Evolutionary conservation across 352 stramenopile species (phyloP), one percentile per base, ranked within the genome.

Genomic region (Phytophthora tentaculata): DNA sequence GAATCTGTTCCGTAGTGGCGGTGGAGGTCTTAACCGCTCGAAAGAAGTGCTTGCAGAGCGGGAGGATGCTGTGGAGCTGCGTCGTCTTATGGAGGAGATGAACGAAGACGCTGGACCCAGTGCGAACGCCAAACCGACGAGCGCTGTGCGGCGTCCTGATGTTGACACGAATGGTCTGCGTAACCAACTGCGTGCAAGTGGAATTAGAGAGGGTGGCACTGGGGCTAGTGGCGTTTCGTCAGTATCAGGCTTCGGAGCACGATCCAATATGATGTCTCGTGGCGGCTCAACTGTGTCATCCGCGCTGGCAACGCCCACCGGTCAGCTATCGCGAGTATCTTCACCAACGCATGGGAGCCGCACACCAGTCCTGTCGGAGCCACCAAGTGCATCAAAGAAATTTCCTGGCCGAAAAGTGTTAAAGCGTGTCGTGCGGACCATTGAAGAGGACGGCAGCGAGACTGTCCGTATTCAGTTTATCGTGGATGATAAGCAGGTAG

Each of bases 51-150:
- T 93, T 51, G 73, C 73, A 6, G 86, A 95, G 69, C 84, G 88
- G 13, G 88, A 95, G 52, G 88, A 95, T 61, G 84, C 82, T n/a
- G 83, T 88, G 4, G 84, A 95, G 41, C 61, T 95, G 39, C 80
- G 85, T 35, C 81, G 83, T 3, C 74, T 95, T 20, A 93, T 91
- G 83, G 76, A 88, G 35, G 86, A 94, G 29, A 94, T 95, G 88
- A 88, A 92, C 28, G 83, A 93, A 64, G 83, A 86, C 47, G 75
- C 76, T n/a, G 71, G 71, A n/a, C 24, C 73, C 13, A 77, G 56
- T 39, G 50, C 59, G 9, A 68, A 28, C 13, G 61, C 51, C 6
- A 80, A 77, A 35, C 51, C 56, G 1, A 66, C 76, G 22, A 84
- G 68, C 35, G 77, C 70, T 47, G 77, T 74, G 19, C 77, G 81